Evolutionary conservation across 1,139 yeast species (phyloP).

Genomic region (Candida sp.): DNA sequence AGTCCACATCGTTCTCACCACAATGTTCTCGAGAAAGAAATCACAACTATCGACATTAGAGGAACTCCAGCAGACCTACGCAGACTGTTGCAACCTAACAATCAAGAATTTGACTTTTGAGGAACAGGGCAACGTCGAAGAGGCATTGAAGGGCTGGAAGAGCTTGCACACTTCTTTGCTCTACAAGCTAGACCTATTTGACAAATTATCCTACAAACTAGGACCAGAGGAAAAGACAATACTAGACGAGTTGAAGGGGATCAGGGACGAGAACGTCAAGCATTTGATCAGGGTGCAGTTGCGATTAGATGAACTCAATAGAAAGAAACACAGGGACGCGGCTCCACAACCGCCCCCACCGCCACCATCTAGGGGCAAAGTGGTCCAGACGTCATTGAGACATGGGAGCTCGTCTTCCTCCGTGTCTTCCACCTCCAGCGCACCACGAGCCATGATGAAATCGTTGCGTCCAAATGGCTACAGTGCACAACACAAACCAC

Average conservation of each 20-base stretch:
- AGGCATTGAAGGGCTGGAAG: constrained; percentile 76
- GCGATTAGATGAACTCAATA: constrained; percentile 40
- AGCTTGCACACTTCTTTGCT: constrained; percentile 63
- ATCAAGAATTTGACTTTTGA: constrained; percentile 61
- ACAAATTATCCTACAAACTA: constrained; percentile 40
- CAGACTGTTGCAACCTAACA: constrained; percentile 62
- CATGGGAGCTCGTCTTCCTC: constrained; percentile 9
- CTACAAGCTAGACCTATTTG: constrained; percentile 59
- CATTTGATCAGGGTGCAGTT: constrained; percentile 50
- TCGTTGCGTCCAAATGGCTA: constrained; percentile 33
- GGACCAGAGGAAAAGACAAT: constrained; percentile 46
- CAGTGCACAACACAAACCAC: constrained; percentile 6
- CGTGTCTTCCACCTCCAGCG: background rate
- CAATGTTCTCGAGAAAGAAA: constrained; percentile 54
- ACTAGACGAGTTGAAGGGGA: constrained; percentile 48
- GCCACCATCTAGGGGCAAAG: constrained; percentile 17
- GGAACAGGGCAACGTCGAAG: constrained; percentile 53
- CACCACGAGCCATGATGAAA: constrained; percentile 35
- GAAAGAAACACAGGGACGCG: constrained; percentile 20
- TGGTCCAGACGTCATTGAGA: constrained; percentile 34
- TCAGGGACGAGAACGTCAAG: constrained; percentile 56
- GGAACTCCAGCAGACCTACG: constrained; percentile 63
- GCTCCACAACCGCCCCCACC: constrained; percentile 13
- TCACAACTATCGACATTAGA: constrained; percentile 56
- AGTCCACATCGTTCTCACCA: background rate